Base-by-base conservation (phyloP, 164 flowering plant genomes). In the Vitis labrusca region DNA sequence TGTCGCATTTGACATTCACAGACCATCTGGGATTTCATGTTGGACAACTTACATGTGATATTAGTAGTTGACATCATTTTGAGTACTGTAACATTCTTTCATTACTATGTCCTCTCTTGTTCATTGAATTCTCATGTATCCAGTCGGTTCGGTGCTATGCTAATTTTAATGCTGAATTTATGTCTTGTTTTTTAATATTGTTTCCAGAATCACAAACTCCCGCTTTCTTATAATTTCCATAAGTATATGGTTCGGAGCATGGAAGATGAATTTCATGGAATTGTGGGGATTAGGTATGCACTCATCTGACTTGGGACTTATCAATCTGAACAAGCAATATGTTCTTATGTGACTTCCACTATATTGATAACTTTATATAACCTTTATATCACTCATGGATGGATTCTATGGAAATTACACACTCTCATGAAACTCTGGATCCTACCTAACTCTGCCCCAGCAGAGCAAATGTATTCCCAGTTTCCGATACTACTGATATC, bases 241-340 rank as follows among this genome's bases (percentile, higher is more conserved):
- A 91, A 81, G 55, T 95, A 95, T 66, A 90, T 95, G 91, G 91
- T 90, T 10, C 88, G 99, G 8, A 92, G 98, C 84, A 92, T 95
- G 99, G 98, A 95, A 71, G 98, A 95, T 65, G 99, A 95, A 65
- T 90, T 95, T 72, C 88, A 88, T 61, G 91, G 89, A n/a, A 92
- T 92, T 66, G 86, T 95, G 58, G 98, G 98, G 3, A 90, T 95
- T 59, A 89, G 98, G 99, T 95, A 84, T 49, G 67, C 50, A 19
- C 27, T 73, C 27, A 0, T 30, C 30, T 57, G 13, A 1, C 14
- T 29, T 54, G 13, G 44, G 7, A 1, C 29, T 65, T 30, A 15
- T 51, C 47, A 64, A 50, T 51, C 55, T 64, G 37, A 37, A 65
- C 30, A 29, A 2, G 3, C 37, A 3, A n/a, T 48, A 47, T 16